Conservation (phyloP, 257 asterid species). For the Solanum piurae region DNA sequence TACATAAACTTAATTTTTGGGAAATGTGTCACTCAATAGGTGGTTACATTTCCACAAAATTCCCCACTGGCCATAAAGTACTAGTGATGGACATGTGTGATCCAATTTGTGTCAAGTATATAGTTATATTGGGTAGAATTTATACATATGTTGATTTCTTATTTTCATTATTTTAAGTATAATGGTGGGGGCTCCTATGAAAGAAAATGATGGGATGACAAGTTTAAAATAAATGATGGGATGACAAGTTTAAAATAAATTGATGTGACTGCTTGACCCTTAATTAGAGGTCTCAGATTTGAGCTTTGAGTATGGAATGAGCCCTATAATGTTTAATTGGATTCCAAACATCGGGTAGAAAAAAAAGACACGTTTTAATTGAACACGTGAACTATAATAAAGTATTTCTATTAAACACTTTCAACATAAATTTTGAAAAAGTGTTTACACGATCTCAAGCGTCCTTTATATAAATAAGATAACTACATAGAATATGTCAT, state of each 20-base stretch:
- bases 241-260: neutral
- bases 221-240: neutral
- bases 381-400: neutral
- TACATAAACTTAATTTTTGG: neutral
- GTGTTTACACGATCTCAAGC: neutral
- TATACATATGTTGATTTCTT: neutral
- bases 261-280: neutral
- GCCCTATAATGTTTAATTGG: fast-evolving
- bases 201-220: neutral
- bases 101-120: neutral
- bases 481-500: neutral
- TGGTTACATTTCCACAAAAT: neutral
- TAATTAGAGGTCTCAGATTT: fast-evolving
- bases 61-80: neutral
- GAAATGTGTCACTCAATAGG: neutral
- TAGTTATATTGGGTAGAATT: neutral
- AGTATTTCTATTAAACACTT: neutral
- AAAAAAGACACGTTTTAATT: too few species aligned
- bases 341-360: fast-evolving
- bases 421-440: neutral
- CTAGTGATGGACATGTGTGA: neutral
- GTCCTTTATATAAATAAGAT: neutral
- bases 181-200: neutral
- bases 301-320: fast-evolving
- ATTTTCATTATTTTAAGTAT: neutral